Base-by-base conservation (phyloP, 495 filamentous ascomycete species). In the Clohesyomyces aquaticus region DNA sequence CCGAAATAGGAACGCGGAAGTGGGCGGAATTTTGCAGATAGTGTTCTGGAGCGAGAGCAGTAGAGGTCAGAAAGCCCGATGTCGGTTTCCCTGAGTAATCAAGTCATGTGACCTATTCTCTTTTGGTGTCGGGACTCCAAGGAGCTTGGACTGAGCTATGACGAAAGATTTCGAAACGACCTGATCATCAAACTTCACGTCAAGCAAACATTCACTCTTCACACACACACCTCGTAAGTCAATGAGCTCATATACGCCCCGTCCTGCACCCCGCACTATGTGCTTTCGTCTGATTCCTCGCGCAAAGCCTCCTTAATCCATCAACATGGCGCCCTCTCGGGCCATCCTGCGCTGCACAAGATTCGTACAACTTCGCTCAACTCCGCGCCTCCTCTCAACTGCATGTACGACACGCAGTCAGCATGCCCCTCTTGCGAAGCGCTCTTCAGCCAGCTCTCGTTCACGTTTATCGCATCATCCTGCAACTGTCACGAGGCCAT, bases 261-360 rank as follows among this genome's bases (percentile, higher is more conserved):
- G 3, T 23, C 6, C 6, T 42, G 42, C n/a, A 29, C 42, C 42
- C 43, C 42, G 55, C 55, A 32, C 25, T 14, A 59, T 48, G 47
- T 43, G 23, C n/a, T n/a, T n/a, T 22, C n/a, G 29, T 60, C 19
- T 43, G 21, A 55, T 38, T 9, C 16, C 1, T 27, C 26, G 2
- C 41, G 38, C 18, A 8, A 56, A 23, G 41, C 51, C 41, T 22
- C 19, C 27, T 9, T 26, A 27, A 32, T 10, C 28, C 48, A 38
- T 27, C 12, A 57, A 19, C 21, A 69, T 69, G 67, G 61, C 67
- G 11, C 67, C 67, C 35, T 69, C 67, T 4, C 56, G 67, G 55
- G 67, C 67, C 28, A 29, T 66, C 47, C 26, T 41, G 18, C 60
- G 47, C 54, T 35, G 59, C 32, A 42, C 66, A 55, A 28, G 60